Evolutionary conservation across 2,329 filamentous ascomycete genomes (phyloP).

Genomic region (Aspergillus fumigatus): DNA sequence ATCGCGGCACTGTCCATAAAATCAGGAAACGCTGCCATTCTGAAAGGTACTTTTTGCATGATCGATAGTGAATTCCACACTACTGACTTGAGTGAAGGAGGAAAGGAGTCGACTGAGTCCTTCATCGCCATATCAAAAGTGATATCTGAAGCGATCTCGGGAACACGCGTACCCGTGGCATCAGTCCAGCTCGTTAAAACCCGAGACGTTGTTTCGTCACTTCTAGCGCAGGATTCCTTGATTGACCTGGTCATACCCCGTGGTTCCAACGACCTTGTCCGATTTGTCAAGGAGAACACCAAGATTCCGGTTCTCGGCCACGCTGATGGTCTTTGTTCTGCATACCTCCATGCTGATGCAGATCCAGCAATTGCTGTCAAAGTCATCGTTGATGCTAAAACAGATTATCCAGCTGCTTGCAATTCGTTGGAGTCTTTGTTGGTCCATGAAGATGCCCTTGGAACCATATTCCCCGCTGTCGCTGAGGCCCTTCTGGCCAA

Average conservation of each 20-base stretch:
- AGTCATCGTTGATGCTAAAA: slow-evolving; percentile 87
- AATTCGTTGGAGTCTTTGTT: slow-evolving; percentile 91
- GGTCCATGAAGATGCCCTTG: slow-evolving; percentile 68
- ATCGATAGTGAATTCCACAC: background rate
- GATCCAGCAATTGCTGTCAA: slow-evolving; percentile 66
- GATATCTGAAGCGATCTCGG: slow-evolving; percentile 71
- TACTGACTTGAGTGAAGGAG: slow-evolving; percentile 50
- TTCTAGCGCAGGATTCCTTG: slow-evolving; percentile 78
- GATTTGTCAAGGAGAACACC: slow-evolving; percentile 83
- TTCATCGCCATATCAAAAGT: slow-evolving; percentile 84
- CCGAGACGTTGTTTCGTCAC: slow-evolving; percentile 79
- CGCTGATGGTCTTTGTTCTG: slow-evolving; percentile 85
- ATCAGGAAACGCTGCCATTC: slow-evolving; percentile 91
- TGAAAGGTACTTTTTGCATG: slow-evolving; percentile 61
- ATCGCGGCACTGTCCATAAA: slow-evolving; percentile 95
- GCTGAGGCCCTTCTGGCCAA: slow-evolving; percentile 69
- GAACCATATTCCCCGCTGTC: slow-evolving; percentile 63
- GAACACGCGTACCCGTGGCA: slow-evolving; percentile 72
- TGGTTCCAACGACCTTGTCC: slow-evolving; percentile 83
- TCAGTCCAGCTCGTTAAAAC: slow-evolving; percentile 94
- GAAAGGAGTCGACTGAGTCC: slow-evolving; percentile 93
- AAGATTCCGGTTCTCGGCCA: slow-evolving; percentile 95
- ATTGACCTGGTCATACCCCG: slow-evolving; percentile 95
- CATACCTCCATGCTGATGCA: slow-evolving; percentile 78
- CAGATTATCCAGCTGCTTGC: slow-evolving; percentile 90